phyloP scores from a whole-genome alignment of 2,329 filamentous ascomycete genomes.

The Colletotrichum cuscutae region DNA sequence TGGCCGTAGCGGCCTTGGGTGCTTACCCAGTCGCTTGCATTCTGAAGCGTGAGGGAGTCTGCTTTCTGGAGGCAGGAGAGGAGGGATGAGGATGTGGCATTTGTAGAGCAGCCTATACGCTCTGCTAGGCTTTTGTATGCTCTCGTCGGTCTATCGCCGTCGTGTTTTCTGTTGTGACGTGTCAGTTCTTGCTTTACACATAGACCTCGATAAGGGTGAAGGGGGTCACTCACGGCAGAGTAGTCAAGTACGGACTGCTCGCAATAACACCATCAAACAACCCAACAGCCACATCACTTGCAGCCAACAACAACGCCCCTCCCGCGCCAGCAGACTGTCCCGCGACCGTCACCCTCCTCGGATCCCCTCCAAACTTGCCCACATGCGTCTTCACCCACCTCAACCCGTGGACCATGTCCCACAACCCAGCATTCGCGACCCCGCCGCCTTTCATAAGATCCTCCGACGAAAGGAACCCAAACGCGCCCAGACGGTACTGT shows the following conservation, averaged over 20 bases:
- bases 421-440: constrained; percentile 35
- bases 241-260: constrained; percentile 24
- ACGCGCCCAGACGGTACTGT: constrained; percentile 30
- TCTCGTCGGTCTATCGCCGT: background rate
- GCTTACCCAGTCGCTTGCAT: constrained; percentile 28
- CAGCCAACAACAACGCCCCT: background rate
- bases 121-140: constrained; percentile 9
- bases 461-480: constrained; percentile 32
- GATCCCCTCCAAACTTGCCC: constrained; percentile 35
- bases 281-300: background rate
- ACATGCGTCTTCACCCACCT: constrained; percentile 36
- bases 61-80: constrained; percentile 18
- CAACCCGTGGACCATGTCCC: constrained; percentile 23
- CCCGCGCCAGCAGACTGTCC: constrained; percentile 22
- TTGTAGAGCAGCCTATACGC: constrained; percentile 3
- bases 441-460: constrained; percentile 26
- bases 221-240: constrained; percentile 5
- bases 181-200: too few species aligned
- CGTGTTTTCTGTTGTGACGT: background rate
- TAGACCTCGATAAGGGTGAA: too few species aligned
- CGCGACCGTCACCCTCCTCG: constrained; percentile 8
- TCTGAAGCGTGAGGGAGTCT: constrained; percentile 14
- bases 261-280: constrained; percentile 12
- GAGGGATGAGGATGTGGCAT: background rate
- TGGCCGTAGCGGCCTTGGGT: constrained; percentile 15